Conservation (phyloP, 2,329 filamentous ascomycete genomes). For the Cordyceps tenuipes region DNA sequence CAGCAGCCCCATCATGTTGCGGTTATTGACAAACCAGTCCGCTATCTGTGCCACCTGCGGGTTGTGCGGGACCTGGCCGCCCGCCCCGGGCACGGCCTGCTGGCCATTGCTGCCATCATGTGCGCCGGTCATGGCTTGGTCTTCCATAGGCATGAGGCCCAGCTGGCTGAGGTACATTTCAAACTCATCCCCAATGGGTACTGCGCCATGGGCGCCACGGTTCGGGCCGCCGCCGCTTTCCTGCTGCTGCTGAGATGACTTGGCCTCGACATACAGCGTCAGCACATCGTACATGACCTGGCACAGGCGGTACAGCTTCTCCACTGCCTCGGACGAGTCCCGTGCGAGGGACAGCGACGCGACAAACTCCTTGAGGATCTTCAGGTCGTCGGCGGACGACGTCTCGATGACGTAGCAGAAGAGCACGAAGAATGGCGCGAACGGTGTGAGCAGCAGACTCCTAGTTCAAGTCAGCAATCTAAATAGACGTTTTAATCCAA, state of each 20-base stretch:
- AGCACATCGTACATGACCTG: conserved; percentile 54
- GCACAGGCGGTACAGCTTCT: conserved; percentile 54
- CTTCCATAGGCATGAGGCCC: conserved; percentile 45
- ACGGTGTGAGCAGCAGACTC: conserved; percentile 48
- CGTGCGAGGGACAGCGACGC: conserved; percentile 43
- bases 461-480: conserved; percentile 21
- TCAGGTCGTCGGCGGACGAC: conserved; percentile 43
- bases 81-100: neutral
- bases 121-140: conserved; percentile 21
- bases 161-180: conserved; percentile 57
- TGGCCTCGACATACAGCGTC: conserved; percentile 53
- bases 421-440: conserved; percentile 51
- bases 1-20: conserved; percentile 55
- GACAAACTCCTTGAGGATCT: conserved; percentile 47
- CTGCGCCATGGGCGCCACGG: conserved; percentile 21
- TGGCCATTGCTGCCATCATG: conserved; percentile 13
- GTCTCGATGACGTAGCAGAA: conserved; percentile 52
- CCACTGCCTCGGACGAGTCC: conserved; percentile 47
- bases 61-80: conserved; percentile 16
- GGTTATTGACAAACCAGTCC: conserved; percentile 59
- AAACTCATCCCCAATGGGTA: conserved; percentile 49
- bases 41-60: conserved; percentile 41
- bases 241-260: conserved; percentile 38
- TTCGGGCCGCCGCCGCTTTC: conserved; percentile 21
- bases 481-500: neutral